Percentiles rank a stretch among this genome's conserved stretches.
Evolutionary conservation across 441 rosid genomes (phyloP).

Genomic region (Adansonia rubrostipa): DNA sequence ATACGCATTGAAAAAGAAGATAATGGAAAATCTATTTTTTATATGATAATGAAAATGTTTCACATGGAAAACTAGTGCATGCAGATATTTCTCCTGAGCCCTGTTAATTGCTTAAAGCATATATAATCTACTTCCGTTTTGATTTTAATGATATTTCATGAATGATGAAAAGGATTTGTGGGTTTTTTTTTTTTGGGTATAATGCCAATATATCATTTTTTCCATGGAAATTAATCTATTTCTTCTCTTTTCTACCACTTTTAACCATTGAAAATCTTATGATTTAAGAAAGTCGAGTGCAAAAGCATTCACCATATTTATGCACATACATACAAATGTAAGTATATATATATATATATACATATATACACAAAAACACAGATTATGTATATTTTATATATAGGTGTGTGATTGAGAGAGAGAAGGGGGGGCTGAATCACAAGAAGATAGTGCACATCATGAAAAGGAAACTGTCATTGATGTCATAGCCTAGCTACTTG

Average conservation of each 20-base stretch:
- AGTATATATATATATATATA: not conserved
- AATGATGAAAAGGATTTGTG: not conserved
- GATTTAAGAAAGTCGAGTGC: not conserved
- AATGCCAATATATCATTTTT: not conserved
- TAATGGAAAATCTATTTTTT: not conserved
- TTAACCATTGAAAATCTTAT: not conserved
- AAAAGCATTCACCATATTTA: not conserved
- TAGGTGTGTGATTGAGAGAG: too few relatives aligned
- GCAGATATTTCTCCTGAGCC: not conserved
- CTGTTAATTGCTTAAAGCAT: not conserved
- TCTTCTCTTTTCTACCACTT: not conserved
- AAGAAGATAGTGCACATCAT: not conserved
- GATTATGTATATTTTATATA: too few relatives aligned
- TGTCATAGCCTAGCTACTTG: constrained; percentile 12
- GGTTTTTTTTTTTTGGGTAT: too few relatives aligned
- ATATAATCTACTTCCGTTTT: not conserved
- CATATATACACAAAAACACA: too few relatives aligned
- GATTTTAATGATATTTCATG: not conserved
- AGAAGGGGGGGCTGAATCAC: not conserved
- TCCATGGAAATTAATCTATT: not conserved
- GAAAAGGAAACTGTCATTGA: constrained; percentile 1
- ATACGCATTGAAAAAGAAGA: not conserved
- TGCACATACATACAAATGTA: not conserved
- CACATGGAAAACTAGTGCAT: not conserved
- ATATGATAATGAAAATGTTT: not conserved